Evolutionary conservation across 257 asterid genomes (phyloP).

Genomic region (Petrea volubilis): DNA sequence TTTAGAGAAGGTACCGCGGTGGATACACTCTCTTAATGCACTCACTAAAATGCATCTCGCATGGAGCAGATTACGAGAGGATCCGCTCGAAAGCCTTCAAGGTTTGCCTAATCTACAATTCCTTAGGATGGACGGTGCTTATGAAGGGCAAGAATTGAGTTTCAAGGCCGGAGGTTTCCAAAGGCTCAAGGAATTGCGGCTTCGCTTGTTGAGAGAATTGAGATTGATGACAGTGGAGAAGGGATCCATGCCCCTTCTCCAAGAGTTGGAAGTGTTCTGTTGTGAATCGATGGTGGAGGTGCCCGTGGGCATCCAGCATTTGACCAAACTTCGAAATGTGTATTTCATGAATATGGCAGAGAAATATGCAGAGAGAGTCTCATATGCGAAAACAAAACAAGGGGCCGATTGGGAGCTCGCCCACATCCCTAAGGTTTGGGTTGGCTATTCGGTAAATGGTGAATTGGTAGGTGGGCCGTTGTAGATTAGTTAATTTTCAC

Average conservation of each 20-base stretch:
- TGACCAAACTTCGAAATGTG: background rate
- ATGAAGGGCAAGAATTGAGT: constrained; percentile 11
- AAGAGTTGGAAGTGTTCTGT: background rate
- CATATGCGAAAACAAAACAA: background rate
- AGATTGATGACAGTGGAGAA: constrained; percentile 15
- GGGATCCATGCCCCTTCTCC: constrained; percentile 24
- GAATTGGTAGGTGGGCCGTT: no score
- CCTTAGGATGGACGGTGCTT: background rate
- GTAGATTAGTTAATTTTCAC: no score
- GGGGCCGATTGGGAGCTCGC: background rate
- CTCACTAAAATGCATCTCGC: background rate
- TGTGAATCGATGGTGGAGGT: constrained; percentile 10
- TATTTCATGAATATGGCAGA: background rate
- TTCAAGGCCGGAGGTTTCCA: constrained; percentile 23
- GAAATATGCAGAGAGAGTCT: background rate
- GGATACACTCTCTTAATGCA: constrained; percentile 13
- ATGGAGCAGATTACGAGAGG: background rate
- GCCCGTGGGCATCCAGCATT: constrained; percentile 16
- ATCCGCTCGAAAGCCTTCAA: constrained; percentile 15
- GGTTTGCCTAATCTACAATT: constrained; percentile 10
- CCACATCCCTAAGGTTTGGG: background rate
- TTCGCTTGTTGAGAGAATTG: background rate
- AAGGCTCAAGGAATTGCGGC: background rate
- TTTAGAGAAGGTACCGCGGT: constrained; percentile 15
- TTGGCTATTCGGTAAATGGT: background rate